Percentiles rank a stretch among this genome's conserved stretches.
These are phyloP conservation scores for Xylariaceae sp. DNA, from an alignment of 2,329 filamentous ascomycete genomes.

Conservation along the genomic window DNA sequence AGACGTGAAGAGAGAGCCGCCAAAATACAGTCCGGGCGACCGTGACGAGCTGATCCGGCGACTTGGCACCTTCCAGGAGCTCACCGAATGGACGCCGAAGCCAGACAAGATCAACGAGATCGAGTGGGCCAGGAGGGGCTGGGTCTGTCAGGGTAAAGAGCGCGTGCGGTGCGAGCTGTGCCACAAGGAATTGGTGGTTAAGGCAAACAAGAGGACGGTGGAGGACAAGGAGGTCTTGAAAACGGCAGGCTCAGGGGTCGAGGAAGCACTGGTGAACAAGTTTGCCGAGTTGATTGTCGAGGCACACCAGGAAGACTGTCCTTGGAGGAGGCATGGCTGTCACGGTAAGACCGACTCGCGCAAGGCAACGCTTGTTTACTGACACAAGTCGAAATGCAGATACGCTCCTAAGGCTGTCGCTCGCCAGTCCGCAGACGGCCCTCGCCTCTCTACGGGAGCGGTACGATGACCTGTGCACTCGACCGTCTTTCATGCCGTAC, in stretches of 20 bases:
- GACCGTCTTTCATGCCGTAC: slow-evolving; percentile 52
- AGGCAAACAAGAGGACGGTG: slow-evolving; percentile 55
- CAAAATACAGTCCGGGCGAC: slow-evolving; percentile 81
- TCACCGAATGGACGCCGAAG: slow-evolving; percentile 91
- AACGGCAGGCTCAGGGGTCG: slow-evolving; percentile 53
- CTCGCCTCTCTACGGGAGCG: slow-evolving; percentile 52
- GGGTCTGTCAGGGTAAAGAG: slow-evolving; percentile 77
- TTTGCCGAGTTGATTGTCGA: slow-evolving; percentile 67
- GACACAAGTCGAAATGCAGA: slow-evolving; percentile 29
- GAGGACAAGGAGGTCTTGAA: slow-evolving; percentile 48
- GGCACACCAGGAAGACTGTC: slow-evolving; percentile 72
- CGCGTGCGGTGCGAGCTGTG: slow-evolving; percentile 82
- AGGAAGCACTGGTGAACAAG: slow-evolving; percentile 64
- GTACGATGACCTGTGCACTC: slow-evolving; percentile 54
- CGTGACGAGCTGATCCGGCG: slow-evolving; percentile 73
- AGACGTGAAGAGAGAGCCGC: slow-evolving; percentile 28
- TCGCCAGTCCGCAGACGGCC: slow-evolving; percentile 54
- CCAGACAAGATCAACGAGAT: slow-evolving; percentile 80
- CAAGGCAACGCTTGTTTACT: too few relatives aligned
- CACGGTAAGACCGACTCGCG: slow-evolving; percentile 70
- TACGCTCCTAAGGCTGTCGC: slow-evolving; percentile 51
- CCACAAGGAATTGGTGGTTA: slow-evolving; percentile 75
- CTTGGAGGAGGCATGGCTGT: slow-evolving; percentile 84
- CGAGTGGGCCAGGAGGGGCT: slow-evolving; percentile 89
- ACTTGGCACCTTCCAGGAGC: slow-evolving; percentile 80